A percentile compares a stretch with the other conserved stretches of the same genome.
Evolutionary conservation across 352 stramenopile species (phyloP).

Genomic region (Lagenidium sp.): DNA sequence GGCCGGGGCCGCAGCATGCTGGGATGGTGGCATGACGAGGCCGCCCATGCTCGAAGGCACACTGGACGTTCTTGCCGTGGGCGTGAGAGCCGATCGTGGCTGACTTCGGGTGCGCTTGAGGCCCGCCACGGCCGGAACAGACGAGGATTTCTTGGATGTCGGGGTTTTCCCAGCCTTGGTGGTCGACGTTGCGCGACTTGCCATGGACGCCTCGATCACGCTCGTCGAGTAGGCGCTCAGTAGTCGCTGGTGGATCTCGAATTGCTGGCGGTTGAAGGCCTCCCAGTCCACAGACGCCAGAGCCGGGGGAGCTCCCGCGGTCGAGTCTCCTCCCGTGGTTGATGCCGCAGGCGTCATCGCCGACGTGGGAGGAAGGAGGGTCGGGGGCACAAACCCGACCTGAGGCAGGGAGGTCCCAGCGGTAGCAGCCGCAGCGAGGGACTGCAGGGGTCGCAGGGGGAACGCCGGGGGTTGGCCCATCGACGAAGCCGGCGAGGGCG

Average conservation of each 20-base stretch:
- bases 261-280: slow-evolving; percentile 16
- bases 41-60: too few species aligned
- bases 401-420: too few species aligned
- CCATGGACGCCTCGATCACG: too few species aligned
- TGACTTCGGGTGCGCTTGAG: slow-evolving; percentile 13
- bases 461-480: slow-evolving; percentile 1
- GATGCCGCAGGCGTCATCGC: too few species aligned
- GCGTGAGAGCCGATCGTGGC: not conserved
- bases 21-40: too few species aligned
- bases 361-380: too few species aligned
- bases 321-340: too few species aligned
- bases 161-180: not conserved
- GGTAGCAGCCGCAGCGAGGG: slow-evolving; percentile 2
- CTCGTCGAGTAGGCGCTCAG: too few species aligned
- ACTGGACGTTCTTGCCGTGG: too few species aligned
- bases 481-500: not conserved
- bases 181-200: not conserved
- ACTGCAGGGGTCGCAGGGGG: slow-evolving; percentile 10
- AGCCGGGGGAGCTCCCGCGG: too few species aligned
- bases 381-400: too few species aligned
- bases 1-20: not conserved
- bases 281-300: slow-evolving; percentile 31
- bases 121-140: slow-evolving; percentile 4
- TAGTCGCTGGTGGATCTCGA: too few species aligned
- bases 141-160: slow-evolving; percentile 3